Base-by-base conservation (phyloP, 2,329 filamentous ascomycete species). In the Stenocarpella maydis region DNA sequence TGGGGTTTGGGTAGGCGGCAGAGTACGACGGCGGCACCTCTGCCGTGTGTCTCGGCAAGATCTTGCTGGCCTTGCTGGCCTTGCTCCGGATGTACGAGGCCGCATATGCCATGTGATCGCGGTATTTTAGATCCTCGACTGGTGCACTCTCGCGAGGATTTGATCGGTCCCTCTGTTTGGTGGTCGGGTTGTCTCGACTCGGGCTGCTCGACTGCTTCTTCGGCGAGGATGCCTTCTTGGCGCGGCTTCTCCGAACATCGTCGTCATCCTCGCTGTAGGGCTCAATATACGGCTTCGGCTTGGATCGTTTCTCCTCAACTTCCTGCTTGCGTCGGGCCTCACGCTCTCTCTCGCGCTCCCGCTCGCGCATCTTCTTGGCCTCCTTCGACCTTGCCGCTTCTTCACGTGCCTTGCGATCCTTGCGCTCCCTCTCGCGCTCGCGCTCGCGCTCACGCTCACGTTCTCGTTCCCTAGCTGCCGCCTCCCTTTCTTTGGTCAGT, bases 401-500 rank as follows among this genome's bases (percentile, higher is more conserved):
- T 14, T 69, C 58, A 15, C 49, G 58, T 34, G 69, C 68, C 47
- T 76, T 75, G 2, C 39, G 58, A 19, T 80, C 78, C 26, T 79
- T 73, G 26, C 39, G 55, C 58, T 81, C 75, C 52, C 79, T 75
- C 19, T 81, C 77, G 47, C 76, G 75, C 45, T 80, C 75, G n/a
- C 78, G 5, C 12, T 37, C 34, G 2, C 34, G 34, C 10, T 37
- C 34, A 7, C 34, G 34, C 9, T 34, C 31, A 4, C 79, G 75
- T n/a, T 81, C 77, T 47, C 76, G 75, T 43, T 80, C 75, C 21
- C 78, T 41, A n/a, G 73, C 26, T 80, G 77, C 52, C 77, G 74
- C 73, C 60, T 78, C 74, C 58, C 72, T 73, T 61, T 80, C 80
- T 63, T 77, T 78, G 60, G 83, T 82, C 53, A 72, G 77, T 52